These are phyloP conservation scores for Filobasidium uniguttulatum DNA, from an alignment of 1,284 basidiomycete genomes.

Conservation along the genomic window DNA sequence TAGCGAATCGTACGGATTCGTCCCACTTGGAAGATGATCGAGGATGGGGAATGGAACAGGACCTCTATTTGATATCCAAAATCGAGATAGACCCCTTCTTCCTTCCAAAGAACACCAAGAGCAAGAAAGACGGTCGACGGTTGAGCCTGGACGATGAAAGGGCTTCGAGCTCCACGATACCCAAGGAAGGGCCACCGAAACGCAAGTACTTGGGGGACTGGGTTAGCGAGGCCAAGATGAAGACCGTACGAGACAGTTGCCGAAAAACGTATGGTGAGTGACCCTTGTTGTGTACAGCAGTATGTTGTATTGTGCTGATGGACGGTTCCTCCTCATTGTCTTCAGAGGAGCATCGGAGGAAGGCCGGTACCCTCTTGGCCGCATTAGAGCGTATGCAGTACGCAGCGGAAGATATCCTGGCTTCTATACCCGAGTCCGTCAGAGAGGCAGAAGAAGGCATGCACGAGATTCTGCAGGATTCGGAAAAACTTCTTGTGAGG, in stretches of 20 bases:
- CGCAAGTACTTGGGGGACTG: conserved; percentile 62
- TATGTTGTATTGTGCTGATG: too few relatives aligned
- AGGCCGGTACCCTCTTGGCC: conserved; percentile 2
- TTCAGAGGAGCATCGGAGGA: conserved; percentile 9
- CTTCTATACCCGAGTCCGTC: conserved; percentile 11
- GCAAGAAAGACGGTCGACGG: not conserved
- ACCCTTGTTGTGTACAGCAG: too few relatives aligned
- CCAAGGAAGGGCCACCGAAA: conserved; percentile 20
- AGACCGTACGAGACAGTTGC: conserved; percentile 13
- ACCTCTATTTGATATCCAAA: conserved; percentile 9
- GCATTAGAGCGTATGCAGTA: not conserved
- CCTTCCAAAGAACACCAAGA: conserved; percentile 5
- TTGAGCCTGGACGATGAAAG: not conserved
- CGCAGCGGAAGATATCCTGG: conserved; percentile 7
- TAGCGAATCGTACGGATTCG: not conserved
- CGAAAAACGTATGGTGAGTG: conserved; percentile 10
- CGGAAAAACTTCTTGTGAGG: not conserved
- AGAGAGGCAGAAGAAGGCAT: conserved; percentile 25
- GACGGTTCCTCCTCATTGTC: not conserved
- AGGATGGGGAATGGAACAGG: conserved; percentile 13
- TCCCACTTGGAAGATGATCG: not conserved
- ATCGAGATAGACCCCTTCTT: conserved; percentile 11
- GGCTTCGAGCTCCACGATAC: not conserved
- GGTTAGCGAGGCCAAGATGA: conserved; percentile 61
- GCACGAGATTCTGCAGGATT: conserved; percentile 56